Evolutionary conservation across 2,329 filamentous ascomycete genomes (phyloP), one percentile per base, ranked within the genome.

Genomic region (Endoconidiophora laricicola): DNA sequence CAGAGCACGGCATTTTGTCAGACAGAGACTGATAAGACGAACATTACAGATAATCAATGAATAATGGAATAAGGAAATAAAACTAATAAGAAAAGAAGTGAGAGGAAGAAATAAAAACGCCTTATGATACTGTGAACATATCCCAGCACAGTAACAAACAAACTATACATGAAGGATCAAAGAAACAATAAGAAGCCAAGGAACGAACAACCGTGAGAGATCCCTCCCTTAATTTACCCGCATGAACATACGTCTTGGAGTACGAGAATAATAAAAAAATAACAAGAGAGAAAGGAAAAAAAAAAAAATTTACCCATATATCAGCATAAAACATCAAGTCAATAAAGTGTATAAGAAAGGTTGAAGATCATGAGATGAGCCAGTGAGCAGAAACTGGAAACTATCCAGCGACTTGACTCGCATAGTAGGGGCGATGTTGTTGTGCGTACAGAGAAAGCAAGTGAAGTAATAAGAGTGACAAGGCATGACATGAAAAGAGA

Each of bases 401-500:
- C 20, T 20, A 9, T 29, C 26, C 5, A 9, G 12, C 26, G 26
- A 29, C 26, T 29, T 1, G 1, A 29, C 2, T 20, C n/a, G 42
- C 7, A 23, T n/a, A 2, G n/a, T 44, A n/a, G 9, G 42, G n/a
- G 4, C 16, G 16, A 16, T n/a, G 6, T 16, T 45, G 9, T 37
- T 45, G 26, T 36, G 16, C 20, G 43, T 16, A 44, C 9, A 42
- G 43, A 29, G 24, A 7, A n/a, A 14, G 6, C 12, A 43, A 12
- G 12, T 16, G 14, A 29, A 18, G 24, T 29, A 29, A n/a, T 7
- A n/a, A 33, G 4, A 9, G 18, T 29, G 3, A 33, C 7, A 45
- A 18, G 16, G 22, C 14, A 44, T 44, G 38, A 41, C 38, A 42
- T 44, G 44, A 46, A 54, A 48, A 49, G 52, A 49, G 40, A 46